phyloP scores from a whole-genome alignment of 2,329 filamentous ascomycete genomes.

The Phialophora macrospora region DNA sequence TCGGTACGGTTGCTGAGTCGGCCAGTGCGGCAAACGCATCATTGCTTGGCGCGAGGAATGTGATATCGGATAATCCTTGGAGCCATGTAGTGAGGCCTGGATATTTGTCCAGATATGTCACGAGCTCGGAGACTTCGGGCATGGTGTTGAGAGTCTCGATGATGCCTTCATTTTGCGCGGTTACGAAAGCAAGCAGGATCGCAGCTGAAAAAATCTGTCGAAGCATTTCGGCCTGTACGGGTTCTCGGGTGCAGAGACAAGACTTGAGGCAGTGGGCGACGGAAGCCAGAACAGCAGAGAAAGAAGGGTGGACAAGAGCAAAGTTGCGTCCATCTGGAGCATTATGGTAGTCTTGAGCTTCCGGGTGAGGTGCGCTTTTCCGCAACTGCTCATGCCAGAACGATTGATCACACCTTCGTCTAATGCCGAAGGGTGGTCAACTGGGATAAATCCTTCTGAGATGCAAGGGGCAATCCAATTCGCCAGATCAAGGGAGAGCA shows the following conservation, averaged over 20 bases:
- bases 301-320: not conserved
- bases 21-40: slow-evolving; percentile 48
- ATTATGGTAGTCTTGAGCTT: slow-evolving; percentile 1
- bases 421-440: slow-evolving; percentile 2
- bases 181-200: slow-evolving; percentile 7
- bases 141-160: slow-evolving; percentile 24
- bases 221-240: slow-evolving; percentile 4
- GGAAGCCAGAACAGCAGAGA: not conserved
- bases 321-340: not conserved
- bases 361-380: slow-evolving; percentile 1
- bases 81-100: slow-evolving; percentile 40
- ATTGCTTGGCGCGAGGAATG: slow-evolving; percentile 63
- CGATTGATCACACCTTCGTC: slow-evolving; percentile 7
- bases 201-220: not conserved
- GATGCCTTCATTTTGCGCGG: slow-evolving; percentile 17
- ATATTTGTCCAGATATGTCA: slow-evolving; percentile 17
- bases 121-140: slow-evolving; percentile 33
- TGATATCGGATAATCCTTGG: slow-evolving; percentile 55
- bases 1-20: slow-evolving; percentile 7
- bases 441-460: slow-evolving; percentile 1
- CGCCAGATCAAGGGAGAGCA: slow-evolving; percentile 3
- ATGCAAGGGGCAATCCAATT: slow-evolving; percentile 4
- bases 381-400: slow-evolving; percentile 11
- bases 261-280: not conserved
- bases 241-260: not conserved